These are phyloP conservation scores for Picea mariana DNA, from an alignment of 83 land plant species.

Conservation along the genomic window DNA sequence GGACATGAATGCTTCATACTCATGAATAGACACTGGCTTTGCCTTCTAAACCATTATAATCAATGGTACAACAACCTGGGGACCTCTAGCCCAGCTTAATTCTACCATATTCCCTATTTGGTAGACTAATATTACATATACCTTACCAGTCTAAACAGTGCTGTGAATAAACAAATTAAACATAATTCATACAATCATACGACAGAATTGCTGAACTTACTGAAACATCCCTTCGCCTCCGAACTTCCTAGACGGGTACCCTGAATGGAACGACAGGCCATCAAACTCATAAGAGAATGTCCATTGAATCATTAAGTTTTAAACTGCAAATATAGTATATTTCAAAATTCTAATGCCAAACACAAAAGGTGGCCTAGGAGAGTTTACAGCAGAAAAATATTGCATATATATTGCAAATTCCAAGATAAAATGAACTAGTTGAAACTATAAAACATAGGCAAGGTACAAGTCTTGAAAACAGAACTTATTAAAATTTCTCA, in stretches of 20 bases:
- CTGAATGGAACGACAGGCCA: conserved; percentile 39
- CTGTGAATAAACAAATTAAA: neutral
- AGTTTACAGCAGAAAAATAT: neutral
- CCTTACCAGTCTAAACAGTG: neutral
- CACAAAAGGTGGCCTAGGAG: neutral
- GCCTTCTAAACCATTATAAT: neutral
- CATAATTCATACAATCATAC: neutral
- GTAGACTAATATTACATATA: neutral
- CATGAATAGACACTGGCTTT: neutral
- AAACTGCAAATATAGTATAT: too few relatives aligned
- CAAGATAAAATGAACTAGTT: neutral
- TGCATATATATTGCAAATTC: neutral
- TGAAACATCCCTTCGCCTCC: conserved; percentile 92
- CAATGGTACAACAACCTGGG: neutral
- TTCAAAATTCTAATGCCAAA: too few relatives aligned
- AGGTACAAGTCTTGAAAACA: too few relatives aligned
- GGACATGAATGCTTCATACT: neutral
- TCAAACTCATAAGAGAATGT: neutral
- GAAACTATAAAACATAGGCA: neutral
- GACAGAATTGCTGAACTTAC: conserved; percentile 49
- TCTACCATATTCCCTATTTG: too few relatives aligned
- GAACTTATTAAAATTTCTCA: too few relatives aligned
- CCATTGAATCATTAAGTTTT: neutral
- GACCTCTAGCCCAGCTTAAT: neutral
- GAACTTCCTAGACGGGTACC: conserved; percentile 90